These are phyloP conservation scores for Ogataea chonburiensis DNA, from an alignment of 805 yeast genomes.

Conservation along the genomic window DNA sequence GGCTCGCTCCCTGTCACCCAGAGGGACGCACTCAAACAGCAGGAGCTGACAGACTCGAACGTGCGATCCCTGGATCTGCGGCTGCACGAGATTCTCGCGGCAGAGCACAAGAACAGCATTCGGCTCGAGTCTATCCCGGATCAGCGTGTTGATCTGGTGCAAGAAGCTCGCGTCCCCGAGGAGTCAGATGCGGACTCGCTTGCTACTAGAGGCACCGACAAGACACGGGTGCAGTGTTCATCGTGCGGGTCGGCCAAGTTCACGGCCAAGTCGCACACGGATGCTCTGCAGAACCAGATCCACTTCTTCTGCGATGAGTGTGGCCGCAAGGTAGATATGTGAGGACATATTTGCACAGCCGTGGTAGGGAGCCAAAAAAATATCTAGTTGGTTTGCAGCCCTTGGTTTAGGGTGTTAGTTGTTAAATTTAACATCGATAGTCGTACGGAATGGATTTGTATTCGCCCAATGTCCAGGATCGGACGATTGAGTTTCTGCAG, in stretches of 20 bases:
- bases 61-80: constrained; percentile 14
- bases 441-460: constrained; percentile 23
- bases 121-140: too few relatives aligned
- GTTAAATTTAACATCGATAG: constrained; percentile 4
- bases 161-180: background rate
- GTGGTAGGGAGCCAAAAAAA: too few relatives aligned
- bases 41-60: constrained; percentile 12
- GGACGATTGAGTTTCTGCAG: constrained; percentile 91
- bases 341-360: background rate
- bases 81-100: constrained; percentile 11
- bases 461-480: constrained; percentile 57
- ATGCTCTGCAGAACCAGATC: constrained; percentile 18
- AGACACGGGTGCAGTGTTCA: constrained; percentile 21
- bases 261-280: constrained; percentile 25
- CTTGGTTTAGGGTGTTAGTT: constrained; percentile 5
- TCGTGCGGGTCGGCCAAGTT: constrained; percentile 26
- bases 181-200: constrained; percentile 2
- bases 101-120: background rate
- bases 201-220: constrained; percentile 7
- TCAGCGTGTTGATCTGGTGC: background rate
- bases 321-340: constrained; percentile 23
- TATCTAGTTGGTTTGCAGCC: constrained; percentile 9
- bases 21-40: background rate
- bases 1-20: background rate
- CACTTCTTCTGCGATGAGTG: constrained; percentile 31